Evolutionary conservation across 345 rosid genomes (phyloP), one percentile per base, ranked within the genome.

Genomic region (Eucalyptus sp.): DNA sequence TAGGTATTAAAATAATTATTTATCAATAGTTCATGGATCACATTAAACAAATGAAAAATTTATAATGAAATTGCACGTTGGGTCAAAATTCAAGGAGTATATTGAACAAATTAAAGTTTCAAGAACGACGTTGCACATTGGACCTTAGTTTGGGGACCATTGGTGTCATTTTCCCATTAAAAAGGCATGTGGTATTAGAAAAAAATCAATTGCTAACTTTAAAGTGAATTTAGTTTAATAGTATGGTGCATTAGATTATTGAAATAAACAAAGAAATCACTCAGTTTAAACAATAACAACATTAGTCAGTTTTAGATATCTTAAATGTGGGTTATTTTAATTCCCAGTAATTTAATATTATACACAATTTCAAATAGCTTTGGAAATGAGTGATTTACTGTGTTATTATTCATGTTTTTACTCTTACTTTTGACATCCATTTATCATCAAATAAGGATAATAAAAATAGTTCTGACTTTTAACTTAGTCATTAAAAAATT

Each of bases 71-170:
- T 27, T 60, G 16, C 68, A 60, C 0, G 3, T 27, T 60, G 2
- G 15, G 16, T 7, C 8, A 60, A 60, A 27, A 1, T 60, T 60
- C 31, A 60, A 11, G 8, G 4, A 60, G 0, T 60, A 60, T 7
- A 27, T 12, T 27, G 4, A 13, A 60, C 2, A 60, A 5, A 5
- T 27, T 27, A 13, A 60, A 60, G 2, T 1, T 27, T 27, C 4
- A 5, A 0, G 2, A 29, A 27, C 0, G 3, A 58, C 13, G 0
- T 58, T 25, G 4, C 1, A 25, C 3, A 2, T 5, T 25, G 4
- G n/a, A 1, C 4, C n/a, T 0, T 27, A 60, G 0, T 12, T 60
- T 0, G 0, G 2, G 66, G 15, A 27, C 68, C 4, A 27, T 27
- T 27, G 7, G 4, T 0, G 4, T 60, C 68, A 27, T 60, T 1